Percentiles rank a stretch among this genome's conserved stretches.
Conservation (phyloP, 257 asterid genomes). For the Eucommia ulmoides region DNA sequence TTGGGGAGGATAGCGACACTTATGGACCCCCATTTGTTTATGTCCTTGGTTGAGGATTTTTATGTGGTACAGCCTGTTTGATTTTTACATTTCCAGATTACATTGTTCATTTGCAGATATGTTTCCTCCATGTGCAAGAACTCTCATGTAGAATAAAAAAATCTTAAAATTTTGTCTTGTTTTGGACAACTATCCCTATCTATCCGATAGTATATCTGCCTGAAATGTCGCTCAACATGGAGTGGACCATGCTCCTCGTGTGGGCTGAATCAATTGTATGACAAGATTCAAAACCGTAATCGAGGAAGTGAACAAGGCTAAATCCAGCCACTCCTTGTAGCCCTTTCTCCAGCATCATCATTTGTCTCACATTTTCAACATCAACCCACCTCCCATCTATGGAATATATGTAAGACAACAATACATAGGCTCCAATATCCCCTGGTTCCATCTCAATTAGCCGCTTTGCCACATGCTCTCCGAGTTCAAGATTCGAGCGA, state of each 20-base stretch:
- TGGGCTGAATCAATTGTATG: constrained; percentile 10
- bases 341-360: constrained; percentile 15
- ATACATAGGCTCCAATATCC: constrained; percentile 24
- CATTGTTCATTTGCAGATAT: too few species aligned
- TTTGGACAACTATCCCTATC: too few species aligned
- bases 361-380: constrained; percentile 22
- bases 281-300: constrained; percentile 2
- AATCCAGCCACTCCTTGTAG: constrained; percentile 16
- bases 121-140: too few species aligned
- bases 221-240: constrained; percentile 25
- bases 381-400: constrained; percentile 23
- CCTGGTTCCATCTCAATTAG: constrained; percentile 20
- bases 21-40: not conserved
- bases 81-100: too few species aligned
- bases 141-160: too few species aligned
- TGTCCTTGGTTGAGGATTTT: not conserved
- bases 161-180: too few species aligned
- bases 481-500: constrained; percentile 23
- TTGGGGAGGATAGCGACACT: too few species aligned
- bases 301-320: constrained; percentile 10
- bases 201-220: too few species aligned
- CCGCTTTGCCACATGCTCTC: constrained; percentile 19
- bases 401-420: constrained; percentile 27
- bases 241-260: constrained; percentile 16
- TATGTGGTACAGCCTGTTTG: too few species aligned